Base-by-base conservation (phyloP, 2,329 filamentous ascomycete species). In the Rhinocladiella similis region DNA sequence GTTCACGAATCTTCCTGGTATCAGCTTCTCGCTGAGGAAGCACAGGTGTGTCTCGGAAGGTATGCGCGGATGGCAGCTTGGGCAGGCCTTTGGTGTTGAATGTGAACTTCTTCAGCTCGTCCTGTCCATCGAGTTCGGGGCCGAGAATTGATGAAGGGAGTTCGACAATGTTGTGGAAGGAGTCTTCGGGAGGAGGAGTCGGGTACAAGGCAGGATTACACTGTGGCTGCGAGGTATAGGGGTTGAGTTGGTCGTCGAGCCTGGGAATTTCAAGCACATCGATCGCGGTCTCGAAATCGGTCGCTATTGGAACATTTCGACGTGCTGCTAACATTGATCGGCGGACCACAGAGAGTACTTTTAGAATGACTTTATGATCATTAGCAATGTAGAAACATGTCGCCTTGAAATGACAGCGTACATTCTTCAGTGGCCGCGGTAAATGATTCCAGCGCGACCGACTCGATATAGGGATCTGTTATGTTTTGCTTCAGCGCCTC, bases 11-110 rank as follows among this genome's bases (percentile, higher is more conserved):
- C 61, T 77, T 79, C 36, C 83, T 75, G 2, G 83, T 79, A 62
- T 87, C 84, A 33, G 75, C 80, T 60, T 86, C 83, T 57, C 84
- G 78, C 38, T 80, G 70, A 1, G 80, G 79, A 59, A 79, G 85
- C 3, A 86, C 80, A 0, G 82, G 75, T 1, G 84, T 86, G 22
- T 79, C 71, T 62, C 80, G 80, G 72, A 84, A 88, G 1, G 85
- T 85, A 68, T 88, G 85, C 66, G 79, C 81, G 48, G 83, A 83
- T 6, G 85, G 85, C 39, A 86, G 80, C 19, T 77, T 71, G 1
- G 85, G 85, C 57, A 88, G 83, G 58, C 86, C 81, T 48, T 73
- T 72, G 1, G 84, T 83, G 55, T 86, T 82, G 67, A 84, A 84
- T 16, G 72, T 66, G 63, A 75, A 75, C 47, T 73, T 76, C 45